Evolutionary conservation across 2,329 filamentous ascomycete species (phyloP).

Genomic region (Colletotrichum gigasporum): DNA sequence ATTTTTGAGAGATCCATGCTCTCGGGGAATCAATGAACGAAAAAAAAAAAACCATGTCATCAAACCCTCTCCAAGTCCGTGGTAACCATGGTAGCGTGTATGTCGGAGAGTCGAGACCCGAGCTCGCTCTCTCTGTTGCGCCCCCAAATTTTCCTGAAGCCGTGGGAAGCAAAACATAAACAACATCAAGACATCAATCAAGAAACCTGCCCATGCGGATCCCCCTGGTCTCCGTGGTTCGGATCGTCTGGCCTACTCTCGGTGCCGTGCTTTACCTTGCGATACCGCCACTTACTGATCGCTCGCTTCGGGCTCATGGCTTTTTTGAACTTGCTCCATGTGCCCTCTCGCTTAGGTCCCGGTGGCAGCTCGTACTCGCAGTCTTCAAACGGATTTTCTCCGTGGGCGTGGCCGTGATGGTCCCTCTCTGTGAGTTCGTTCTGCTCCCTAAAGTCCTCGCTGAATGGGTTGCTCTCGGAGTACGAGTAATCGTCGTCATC

Average conservation of each 20-base stretch:
- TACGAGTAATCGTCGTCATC: conserved; percentile 23
- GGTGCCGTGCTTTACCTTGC: conserved; percentile 14
- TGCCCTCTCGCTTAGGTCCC: conserved; percentile 2
- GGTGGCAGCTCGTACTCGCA: conserved; percentile 26
- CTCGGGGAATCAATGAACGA: background rate
- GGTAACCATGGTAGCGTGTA: background rate
- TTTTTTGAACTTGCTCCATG: conserved; percentile 28
- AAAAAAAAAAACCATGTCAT: background rate
- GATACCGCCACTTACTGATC: conserved; percentile 27
- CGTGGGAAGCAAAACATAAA: background rate
- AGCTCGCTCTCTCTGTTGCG: background rate
- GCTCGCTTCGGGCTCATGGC: conserved; percentile 27
- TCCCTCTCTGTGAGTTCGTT: conserved; percentile 6
- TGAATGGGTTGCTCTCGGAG: conserved; percentile 22
- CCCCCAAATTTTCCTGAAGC: background rate
- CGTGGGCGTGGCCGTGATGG: background rate
- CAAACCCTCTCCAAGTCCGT: background rate
- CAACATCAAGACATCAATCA: background rate
- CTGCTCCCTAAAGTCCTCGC: conserved; percentile 22
- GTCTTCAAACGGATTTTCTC: conserved; percentile 22
- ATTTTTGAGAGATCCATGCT: background rate
- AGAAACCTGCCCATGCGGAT: background rate
- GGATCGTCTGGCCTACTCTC: conserved; percentile 6
- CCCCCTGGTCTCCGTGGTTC: background rate
- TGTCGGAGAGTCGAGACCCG: background rate